Conservation (phyloP, 352 stramenopile genomes). For the Pythium aquatile region DNA sequence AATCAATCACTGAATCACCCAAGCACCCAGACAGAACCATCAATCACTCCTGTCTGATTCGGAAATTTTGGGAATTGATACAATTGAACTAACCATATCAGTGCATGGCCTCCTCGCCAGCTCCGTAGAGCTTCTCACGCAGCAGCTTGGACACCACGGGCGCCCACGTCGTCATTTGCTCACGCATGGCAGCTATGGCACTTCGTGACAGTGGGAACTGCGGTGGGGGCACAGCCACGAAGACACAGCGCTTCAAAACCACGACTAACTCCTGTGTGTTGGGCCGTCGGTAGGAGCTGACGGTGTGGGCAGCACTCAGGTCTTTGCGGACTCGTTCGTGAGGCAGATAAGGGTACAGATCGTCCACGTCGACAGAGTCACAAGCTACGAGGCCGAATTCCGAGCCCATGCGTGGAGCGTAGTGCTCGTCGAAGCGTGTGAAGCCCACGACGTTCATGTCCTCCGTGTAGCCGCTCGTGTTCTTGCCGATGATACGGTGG, state of each 20-base stretch:
- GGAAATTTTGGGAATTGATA: not conserved
- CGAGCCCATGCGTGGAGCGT: not conserved
- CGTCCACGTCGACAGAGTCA: slow-evolving; percentile 47
- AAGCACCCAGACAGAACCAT: not conserved
- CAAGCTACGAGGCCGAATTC: slow-evolving; percentile 36
- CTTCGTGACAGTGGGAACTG: slow-evolving; percentile 10
- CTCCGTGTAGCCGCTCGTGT: slow-evolving; percentile 25
- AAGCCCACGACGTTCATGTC: slow-evolving; percentile 43
- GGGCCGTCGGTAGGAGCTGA: slow-evolving; percentile 13
- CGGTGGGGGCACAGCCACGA: slow-evolving; percentile 13
- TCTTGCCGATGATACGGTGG: slow-evolving; percentile 30
- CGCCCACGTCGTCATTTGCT: slow-evolving; percentile 13
- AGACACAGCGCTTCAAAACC: slow-evolving; percentile 21
- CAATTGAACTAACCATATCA: not conserved
- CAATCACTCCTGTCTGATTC: not conserved
- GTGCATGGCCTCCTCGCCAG: not conserved
- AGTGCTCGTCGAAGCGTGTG: slow-evolving; percentile 9
- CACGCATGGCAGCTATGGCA: slow-evolving; percentile 10
- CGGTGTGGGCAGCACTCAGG: slow-evolving; percentile 27
- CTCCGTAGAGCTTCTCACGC: slow-evolving; percentile 14
- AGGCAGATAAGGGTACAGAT: slow-evolving; percentile 45
- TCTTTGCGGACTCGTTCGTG: slow-evolving; percentile 41
- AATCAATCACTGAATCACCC: not conserved
- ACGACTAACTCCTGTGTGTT: slow-evolving; percentile 18
- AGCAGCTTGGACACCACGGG: slow-evolving; percentile 9